These are phyloP conservation scores for Beauveria rudraprayagi DNA, from an alignment of 2,329 filamentous ascomycete species.

Conservation along the genomic window DNA sequence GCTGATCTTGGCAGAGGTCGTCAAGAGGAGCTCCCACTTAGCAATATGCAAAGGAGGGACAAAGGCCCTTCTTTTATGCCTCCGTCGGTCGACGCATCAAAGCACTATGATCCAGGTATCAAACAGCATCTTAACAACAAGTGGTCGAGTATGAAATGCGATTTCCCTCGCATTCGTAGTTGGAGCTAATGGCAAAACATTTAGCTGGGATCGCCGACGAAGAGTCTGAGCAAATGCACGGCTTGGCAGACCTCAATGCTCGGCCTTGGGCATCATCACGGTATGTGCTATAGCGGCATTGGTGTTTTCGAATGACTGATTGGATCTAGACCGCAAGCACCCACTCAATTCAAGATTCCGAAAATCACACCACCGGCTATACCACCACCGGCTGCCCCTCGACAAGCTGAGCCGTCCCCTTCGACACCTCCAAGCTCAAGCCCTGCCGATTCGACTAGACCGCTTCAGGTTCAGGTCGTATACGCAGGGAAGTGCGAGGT, in stretches of 20 bases:
- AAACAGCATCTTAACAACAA: not conserved
- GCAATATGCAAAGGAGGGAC: not conserved
- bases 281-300: not conserved
- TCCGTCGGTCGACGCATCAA: not conserved
- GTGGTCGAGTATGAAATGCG: not conserved
- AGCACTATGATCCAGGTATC: not conserved
- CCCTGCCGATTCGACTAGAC: not conserved
- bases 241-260: not conserved
- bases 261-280: slow-evolving; percentile 5
- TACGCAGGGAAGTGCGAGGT: not conserved
- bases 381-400: not conserved
- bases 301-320: not conserved
- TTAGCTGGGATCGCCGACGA: slow-evolving; percentile 1
- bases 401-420: not conserved
- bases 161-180: too few relatives aligned
- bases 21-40: slow-evolving; percentile 7
- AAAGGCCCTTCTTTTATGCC: not conserved
- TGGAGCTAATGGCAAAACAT: not conserved
- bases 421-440: not conserved
- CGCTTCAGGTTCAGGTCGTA: not conserved
- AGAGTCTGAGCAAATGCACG: slow-evolving; percentile 6
- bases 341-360: not conserved
- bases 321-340: not conserved
- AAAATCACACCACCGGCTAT: not conserved
- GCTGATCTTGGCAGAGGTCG: slow-evolving; percentile 2